A percentile compares a stretch with the other conserved stretches of the same genome.
These are phyloP conservation scores for Stenocarpella maydis DNA, from an alignment of 2,329 filamentous ascomycete species.

Conservation along the genomic window DNA sequence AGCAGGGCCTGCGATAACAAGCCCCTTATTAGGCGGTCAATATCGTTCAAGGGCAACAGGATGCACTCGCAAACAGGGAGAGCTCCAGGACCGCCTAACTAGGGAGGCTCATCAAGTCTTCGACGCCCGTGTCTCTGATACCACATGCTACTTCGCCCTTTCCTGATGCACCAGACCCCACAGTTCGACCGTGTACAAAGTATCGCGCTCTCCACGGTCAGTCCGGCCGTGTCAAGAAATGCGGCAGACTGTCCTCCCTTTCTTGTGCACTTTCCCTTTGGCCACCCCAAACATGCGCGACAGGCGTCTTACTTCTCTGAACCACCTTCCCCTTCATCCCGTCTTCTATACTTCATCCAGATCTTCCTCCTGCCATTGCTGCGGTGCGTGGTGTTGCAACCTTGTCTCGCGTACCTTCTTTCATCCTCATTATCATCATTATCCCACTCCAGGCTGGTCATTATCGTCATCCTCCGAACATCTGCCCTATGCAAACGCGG, in stretches of 20 bases:
- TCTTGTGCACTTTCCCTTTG: constrained; percentile 12
- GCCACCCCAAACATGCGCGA: constrained; percentile 35
- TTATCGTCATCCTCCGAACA: neutral
- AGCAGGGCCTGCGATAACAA: constrained; percentile 17
- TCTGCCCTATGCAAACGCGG: constrained; percentile 34
- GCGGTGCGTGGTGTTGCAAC: constrained; percentile 34
- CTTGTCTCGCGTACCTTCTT: constrained; percentile 34
- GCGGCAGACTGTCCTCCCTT: constrained; percentile 33
- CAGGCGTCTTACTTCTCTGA: constrained; percentile 37
- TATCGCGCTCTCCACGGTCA: constrained; percentile 23
- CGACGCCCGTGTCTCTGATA: constrained; percentile 33
- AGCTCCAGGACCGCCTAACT: constrained; percentile 23
- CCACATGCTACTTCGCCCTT: constrained; percentile 30
- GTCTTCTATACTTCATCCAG: constrained; percentile 26
- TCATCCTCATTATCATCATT: constrained; percentile 16
- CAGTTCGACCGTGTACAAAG: constrained; percentile 28
- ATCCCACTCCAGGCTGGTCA: neutral
- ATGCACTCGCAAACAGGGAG: constrained; percentile 32
- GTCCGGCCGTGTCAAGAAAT: constrained; percentile 35
- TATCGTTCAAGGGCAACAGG: constrained; percentile 5
- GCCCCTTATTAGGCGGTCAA: constrained; percentile 10
- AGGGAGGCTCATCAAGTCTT: constrained; percentile 31
- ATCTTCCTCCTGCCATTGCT: constrained; percentile 25
- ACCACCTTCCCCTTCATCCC: constrained; percentile 32
- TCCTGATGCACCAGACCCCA: constrained; percentile 33